Evolutionary conservation across 352 stramenopile species (phyloP), one percentile per base, ranked within the genome.

Genomic region (Phytophthora crassamura): DNA sequence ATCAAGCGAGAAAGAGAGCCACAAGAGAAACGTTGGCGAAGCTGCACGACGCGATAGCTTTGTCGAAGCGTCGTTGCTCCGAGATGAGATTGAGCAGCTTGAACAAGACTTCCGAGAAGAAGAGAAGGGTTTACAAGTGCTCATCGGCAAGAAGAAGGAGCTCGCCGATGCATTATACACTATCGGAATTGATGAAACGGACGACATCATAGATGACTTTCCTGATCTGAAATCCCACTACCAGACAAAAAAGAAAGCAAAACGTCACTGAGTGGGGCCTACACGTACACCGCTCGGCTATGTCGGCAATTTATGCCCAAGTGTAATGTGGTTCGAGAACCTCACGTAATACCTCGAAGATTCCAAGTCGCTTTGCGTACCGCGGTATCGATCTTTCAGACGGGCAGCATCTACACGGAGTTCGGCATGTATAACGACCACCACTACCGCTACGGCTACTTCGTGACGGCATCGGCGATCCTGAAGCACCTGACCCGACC

Each of bases 381-480:
- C 64, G 70, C 11, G 80, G 80, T 11, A 12, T 51, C 69, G 15
- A 65, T 63, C 8, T 76, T 89, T 52, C 72, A 54, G 8, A 28
- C 22, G 2, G 22, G 22, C 22, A 28, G 22, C 22, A 28, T 28
- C 22, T 28, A 28, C 22, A 4, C 22, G 22, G 22, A 30, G 25
- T 30, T 30, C 25, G 25, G 73, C 25, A 72, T 87, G 50, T 89
- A 89, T 67, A 89, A 89, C 64, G 80, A 87, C 53, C 77, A 89
- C 64, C 75, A 89, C 48, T 89, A 87, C 64, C 80, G 87, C 67
- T 89, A 82, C 62, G 80, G 77, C 11, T 89, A 89, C 67, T 89
- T 75, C 75, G 62, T 89, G 11, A 69, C 61, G 12, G 76, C 66
- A 1, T 82, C 75, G 2, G 80, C 80, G 5, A 86, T 89, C 16